Evolutionary conservation across 805 yeast genomes (phyloP).

Genomic region (Pichia occidentalis): DNA sequence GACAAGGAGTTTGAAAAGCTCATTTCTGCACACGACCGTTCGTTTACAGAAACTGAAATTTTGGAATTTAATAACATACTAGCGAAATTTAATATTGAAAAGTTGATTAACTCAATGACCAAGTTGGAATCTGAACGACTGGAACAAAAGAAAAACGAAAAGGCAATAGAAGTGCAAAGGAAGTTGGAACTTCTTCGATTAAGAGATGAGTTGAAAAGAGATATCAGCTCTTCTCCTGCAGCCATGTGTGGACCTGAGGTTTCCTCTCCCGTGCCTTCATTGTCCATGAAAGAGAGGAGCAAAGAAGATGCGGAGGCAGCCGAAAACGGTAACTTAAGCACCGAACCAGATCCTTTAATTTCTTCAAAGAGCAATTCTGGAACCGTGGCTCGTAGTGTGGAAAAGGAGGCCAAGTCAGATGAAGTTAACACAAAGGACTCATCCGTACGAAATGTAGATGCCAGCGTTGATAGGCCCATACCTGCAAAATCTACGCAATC

Average conservation of each 20-base stretch:
- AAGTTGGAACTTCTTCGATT: background rate
- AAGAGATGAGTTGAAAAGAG: background rate
- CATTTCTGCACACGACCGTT: conserved; percentile 11
- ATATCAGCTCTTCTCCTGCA: no score
- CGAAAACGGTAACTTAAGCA: background rate
- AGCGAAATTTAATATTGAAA: background rate
- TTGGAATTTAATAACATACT: conserved; percentile 10
- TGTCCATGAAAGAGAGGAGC: conserved; percentile 1
- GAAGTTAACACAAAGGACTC: no score
- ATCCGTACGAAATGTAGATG: background rate
- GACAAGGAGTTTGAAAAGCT: conserved; percentile 13
- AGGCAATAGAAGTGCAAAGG: no score
- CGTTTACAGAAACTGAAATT: conserved; percentile 5
- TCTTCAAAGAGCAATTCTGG: background rate
- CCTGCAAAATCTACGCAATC: conserved; percentile 4
- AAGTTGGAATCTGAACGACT: background rate
- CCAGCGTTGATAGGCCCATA: background rate
- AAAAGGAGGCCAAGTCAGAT: background rate
- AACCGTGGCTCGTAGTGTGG: background rate
- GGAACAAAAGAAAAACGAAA: background rate
- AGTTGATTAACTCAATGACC: background rate
- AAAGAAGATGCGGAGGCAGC: background rate
- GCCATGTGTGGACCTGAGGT: no score
- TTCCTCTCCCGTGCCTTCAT: no score
- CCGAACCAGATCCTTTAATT: background rate